Evolutionary conservation across 257 asterid species (phyloP).

Genomic region (Parsonsia alboflavescens): DNA sequence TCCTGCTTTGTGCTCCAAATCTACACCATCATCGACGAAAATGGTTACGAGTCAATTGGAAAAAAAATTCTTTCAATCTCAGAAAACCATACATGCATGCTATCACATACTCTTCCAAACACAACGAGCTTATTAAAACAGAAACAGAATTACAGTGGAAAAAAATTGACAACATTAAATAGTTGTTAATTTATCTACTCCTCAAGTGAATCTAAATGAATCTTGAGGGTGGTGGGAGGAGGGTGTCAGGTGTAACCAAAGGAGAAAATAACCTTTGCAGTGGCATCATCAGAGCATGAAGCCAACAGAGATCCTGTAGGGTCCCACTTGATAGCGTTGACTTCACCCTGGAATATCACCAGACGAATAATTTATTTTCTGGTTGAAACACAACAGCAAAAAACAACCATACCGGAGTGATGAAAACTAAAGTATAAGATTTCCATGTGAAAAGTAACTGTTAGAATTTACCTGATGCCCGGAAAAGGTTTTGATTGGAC

Average conservation of each 20-base stretch:
- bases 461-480: constrained; percentile 76
- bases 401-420: not conserved
- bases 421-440: not conserved
- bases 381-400: not conserved
- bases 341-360: constrained; percentile 63
- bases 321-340: constrained; percentile 99
- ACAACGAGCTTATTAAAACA: not conserved
- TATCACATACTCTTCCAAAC: not conserved
- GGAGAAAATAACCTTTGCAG: constrained; percentile 63
- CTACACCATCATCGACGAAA: constrained; percentile 45
- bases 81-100: not conserved
- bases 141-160: not conserved
- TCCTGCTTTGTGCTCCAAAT: constrained; percentile 91
- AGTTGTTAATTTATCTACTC: not conserved
- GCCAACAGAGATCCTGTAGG: constrained; percentile 89
- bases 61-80: not conserved
- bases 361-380: not conserved
- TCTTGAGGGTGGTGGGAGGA: too few species aligned
- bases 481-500: constrained; percentile 66
- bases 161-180: not conserved
- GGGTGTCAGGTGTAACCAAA: not conserved
- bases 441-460: not conserved
- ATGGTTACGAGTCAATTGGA: constrained; percentile 15
- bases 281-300: constrained; percentile 93
- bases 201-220: not conserved